Base-by-base conservation (phyloP, 2,329 filamentous ascomycete genomes). In the Phaeoacremonium minimum region DNA sequence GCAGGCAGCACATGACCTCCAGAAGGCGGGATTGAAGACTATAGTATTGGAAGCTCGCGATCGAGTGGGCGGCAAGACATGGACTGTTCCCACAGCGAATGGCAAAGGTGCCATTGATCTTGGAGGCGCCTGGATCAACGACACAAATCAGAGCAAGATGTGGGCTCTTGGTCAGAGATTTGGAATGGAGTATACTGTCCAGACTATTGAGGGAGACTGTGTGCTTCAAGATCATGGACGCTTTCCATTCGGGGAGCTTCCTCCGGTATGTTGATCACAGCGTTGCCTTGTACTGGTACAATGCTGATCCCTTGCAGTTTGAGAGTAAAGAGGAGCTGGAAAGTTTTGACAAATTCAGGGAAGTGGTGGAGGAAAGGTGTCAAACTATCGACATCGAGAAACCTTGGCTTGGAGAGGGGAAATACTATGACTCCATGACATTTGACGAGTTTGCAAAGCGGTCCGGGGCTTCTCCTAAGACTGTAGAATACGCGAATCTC, bases 101-200 rank as follows among this genome's bases (percentile, higher is more conserved):
- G 60, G 48, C 17, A 53, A 50, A 4, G 66, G 64, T 0, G 41
- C 55, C 1, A 59, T 68, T 6, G 76, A 80, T 16, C 47, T 77
- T 0, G 76, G 76, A 4, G 77, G 73, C 0, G 73, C 72, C 0
- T 80, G 76, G 77, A 69, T 80, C 44, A 80, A 80, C 43, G 69
- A 77, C 35, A 66, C 57, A 2, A 73, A 65, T 33, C 74, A 80
- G 42, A 55, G 46, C 18, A 55, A 56, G 4, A 64, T 77, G 32
- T 67, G 54, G 43, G 57, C 50, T 0, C 49, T 74, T 8, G 60
- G 61, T 0, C 44, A 60, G 34, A 44, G 52, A 28, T 70, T 66
- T 34, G 60, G 61, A 0, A 46, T 69, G 1, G 63, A 71, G 19
- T 42, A 70, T 1, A 55, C 73, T 8, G 58, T 62, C 46, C 73